Percentiles rank a stretch among this genome's conserved stretches.
Evolutionary conservation across 169 alveolate genomes (phyloP).

Genomic region (Eimeria nieschulzi): DNA sequence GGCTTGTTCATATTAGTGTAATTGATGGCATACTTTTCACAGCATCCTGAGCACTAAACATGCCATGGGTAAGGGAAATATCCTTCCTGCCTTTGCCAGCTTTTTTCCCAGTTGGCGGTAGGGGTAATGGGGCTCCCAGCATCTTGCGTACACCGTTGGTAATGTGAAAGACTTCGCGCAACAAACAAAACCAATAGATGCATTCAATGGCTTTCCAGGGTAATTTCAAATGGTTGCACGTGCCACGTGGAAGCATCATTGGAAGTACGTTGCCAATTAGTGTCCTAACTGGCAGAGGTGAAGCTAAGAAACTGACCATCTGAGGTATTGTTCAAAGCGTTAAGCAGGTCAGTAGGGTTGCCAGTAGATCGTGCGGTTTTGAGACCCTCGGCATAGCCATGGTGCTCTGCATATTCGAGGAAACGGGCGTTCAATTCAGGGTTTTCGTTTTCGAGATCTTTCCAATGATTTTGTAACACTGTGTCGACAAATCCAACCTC

Average conservation of each 20-base stretch:
- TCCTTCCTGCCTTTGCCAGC: slow-evolving; percentile 32
- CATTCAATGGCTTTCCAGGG: background rate
- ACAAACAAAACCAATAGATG: background rate
- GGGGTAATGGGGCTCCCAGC: slow-evolving; percentile 38
- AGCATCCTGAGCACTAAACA: slow-evolving; percentile 32
- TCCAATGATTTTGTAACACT: slow-evolving; percentile 7
- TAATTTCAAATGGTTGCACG: background rate
- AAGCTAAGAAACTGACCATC: slow-evolving; percentile 16
- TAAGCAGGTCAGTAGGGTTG: background rate
- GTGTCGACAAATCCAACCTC: slow-evolving; percentile 56
- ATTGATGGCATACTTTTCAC: slow-evolving; percentile 12
- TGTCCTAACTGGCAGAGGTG: background rate
- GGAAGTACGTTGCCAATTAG: background rate
- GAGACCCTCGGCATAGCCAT: slow-evolving; percentile 44
- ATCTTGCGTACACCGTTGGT: slow-evolving; percentile 1
- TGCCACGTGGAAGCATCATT: background rate
- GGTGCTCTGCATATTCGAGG: slow-evolving; percentile 29
- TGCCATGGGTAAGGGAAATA: slow-evolving; percentile 4
- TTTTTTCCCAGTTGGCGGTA: background rate
- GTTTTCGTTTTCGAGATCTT: slow-evolving; percentile 5
- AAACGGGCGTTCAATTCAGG: slow-evolving; percentile 5
- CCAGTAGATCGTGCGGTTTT: slow-evolving; percentile 44
- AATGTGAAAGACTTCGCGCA: slow-evolving; percentile 32
- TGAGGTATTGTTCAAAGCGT: background rate
- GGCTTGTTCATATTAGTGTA: background rate